These are phyloP conservation scores for Cladophialophora immunda DNA, from an alignment of 2,329 filamentous ascomycete species.

Conservation along the genomic window DNA sequence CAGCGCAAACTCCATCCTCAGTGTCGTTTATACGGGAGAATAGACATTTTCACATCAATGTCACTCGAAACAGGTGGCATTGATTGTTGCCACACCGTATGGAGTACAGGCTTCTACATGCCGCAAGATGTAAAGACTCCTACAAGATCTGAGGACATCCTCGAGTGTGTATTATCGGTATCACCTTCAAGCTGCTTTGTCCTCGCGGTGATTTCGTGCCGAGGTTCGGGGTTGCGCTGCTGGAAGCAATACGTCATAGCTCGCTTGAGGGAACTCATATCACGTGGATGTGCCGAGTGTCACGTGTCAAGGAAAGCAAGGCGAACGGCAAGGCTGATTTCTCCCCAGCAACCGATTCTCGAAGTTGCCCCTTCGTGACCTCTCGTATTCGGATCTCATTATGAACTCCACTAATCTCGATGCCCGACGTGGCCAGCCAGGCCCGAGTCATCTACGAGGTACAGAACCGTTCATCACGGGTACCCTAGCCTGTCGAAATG, in stretches of 20 bases:
- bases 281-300: not conserved
- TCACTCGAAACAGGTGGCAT: not conserved
- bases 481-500: not conserved
- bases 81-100: not conserved
- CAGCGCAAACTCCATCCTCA: conserved; percentile 39
- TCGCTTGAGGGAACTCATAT: not conserved
- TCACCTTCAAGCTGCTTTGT: not conserved
- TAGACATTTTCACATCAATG: not conserved
- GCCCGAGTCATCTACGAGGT: not conserved
- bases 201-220: not conserved
- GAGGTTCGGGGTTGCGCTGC: not conserved
- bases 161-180: not conserved
- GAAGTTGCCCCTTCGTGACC: not conserved
- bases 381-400: conserved; percentile 30
- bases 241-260: not conserved
- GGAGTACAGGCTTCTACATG: not conserved
- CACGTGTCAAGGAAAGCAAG: conserved; percentile 5
- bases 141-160: not conserved
- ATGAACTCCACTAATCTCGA: not conserved
- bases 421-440: not conserved
- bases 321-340: conserved; percentile 32
- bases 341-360: not conserved
- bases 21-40: conserved; percentile 8
- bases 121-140: not conserved
- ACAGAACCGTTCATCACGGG: not conserved